Evolutionary conservation across 2,329 filamentous ascomycete species (phyloP), one percentile per base, ranked within the genome.

Genomic region (Cordyceps farinosa): DNA sequence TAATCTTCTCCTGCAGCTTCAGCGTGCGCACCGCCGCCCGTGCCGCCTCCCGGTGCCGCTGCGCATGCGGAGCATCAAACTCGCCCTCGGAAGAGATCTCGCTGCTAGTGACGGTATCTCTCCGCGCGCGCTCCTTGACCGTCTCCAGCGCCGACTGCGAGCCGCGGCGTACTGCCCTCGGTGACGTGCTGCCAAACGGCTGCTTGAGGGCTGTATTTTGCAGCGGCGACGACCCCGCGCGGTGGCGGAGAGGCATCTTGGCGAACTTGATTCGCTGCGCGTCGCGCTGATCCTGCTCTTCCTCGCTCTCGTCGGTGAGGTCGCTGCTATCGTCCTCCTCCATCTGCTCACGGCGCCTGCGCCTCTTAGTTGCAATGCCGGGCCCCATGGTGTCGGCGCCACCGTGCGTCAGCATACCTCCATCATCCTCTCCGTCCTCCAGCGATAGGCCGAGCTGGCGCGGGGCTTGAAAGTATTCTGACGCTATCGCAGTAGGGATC

Each of bases 211-310:
- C 86, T 17, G 87, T 87, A 15, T 83, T 85, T 67, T 91, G 88
- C 44, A 90, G 87, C 3, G 94, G 94, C 54, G 94, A 97, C 0
- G 93, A 97, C 11, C 91, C 94, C 32, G 93, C 91, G 62, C 94
- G 87, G 68, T 87, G 87, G 36, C 93, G 86, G 50, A 97, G 84
- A 1, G 95, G 94, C 91, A 97, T 94, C 77, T 98, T 98, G 55
- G 90, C 87, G 76, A 99, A 99, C 72, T 94, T 93, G 74, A 98
- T 97, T 74, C 96, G 91, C 73, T 96, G 91, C 2, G 90, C 89
- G 51, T 90, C 89, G 61, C 91, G 88, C 66, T 87, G 83, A 63
- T 91, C 89, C 1, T 84, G 81, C 59, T 92, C 90, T 30, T 93
- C 90, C 57, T 95, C 91, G 69, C 90, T 94, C 68, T 94, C 90